A percentile compares a stretch with the other conserved stretches of the same genome.
Conservation (phyloP, 306 rosid species). For the Mimosa pudica region DNA sequence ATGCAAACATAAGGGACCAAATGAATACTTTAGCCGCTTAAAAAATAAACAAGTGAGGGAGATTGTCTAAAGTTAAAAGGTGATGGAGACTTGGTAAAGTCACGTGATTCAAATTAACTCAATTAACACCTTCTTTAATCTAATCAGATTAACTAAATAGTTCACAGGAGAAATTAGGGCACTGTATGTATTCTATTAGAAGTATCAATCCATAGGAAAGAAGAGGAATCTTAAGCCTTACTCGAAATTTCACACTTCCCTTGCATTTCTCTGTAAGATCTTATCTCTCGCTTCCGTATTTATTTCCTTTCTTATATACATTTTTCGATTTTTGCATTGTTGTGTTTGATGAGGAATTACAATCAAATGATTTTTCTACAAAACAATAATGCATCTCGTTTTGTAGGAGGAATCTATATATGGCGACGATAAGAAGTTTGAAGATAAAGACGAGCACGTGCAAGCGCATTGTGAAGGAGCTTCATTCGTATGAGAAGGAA, state of each 20-base stretch:
- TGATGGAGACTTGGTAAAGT: no score
- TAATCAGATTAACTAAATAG: no score
- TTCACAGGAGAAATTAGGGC: background rate
- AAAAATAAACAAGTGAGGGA: no score
- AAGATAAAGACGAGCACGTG: conserved; percentile 84
- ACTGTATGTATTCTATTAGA: background rate
- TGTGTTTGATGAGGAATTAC: background rate
- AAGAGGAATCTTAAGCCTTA: background rate
- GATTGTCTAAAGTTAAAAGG: no score
- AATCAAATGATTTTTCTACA: background rate
- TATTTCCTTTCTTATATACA: background rate
- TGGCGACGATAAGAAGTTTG: conserved; percentile 66
- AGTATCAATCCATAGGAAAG: background rate
- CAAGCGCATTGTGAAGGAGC: conserved; percentile 78
- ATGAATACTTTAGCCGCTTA: no score
- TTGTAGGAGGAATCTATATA: conserved; percentile 38
- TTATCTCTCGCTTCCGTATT: background rate
- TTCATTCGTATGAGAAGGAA: conserved; percentile 82
- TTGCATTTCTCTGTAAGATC: background rate
- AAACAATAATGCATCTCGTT: background rate
- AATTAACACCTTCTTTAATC: no score
- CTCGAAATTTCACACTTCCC: background rate
- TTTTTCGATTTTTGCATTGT: background rate
- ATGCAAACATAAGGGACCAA: no score
- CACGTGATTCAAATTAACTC: no score